Evolutionary conservation across 345 rosid genomes (phyloP), one percentile per base, ranked within the genome.

Genomic region (Cardamine occulta): DNA sequence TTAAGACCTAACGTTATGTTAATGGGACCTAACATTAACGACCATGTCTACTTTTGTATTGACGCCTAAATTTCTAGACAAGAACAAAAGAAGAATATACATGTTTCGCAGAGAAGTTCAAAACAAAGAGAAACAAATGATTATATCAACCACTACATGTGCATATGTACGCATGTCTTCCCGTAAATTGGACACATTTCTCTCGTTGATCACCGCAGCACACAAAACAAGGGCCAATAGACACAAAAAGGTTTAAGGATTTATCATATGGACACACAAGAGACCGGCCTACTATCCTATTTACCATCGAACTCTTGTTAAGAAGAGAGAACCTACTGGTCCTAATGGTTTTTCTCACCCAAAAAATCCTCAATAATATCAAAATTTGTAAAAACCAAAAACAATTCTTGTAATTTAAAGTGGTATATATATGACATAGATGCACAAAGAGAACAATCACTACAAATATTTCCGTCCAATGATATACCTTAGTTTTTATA

Each of bases 41-140:
- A 66, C 9, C 13, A 28, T 11, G 42, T 44, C 55, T 14, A 70
- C 21, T 12, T 69, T 29, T 42, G 23, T 47, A 21, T 39, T 15
- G 34, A 45, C 13, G 66, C 47, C 19, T 57, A 45, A 69, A 7
- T 40, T 56, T 26, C 42, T 56, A 9, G 42, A 56, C 54, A 28
- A 17, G n/a, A n/a, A n/a, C n/a, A 57, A 42, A 29, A 40, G 57
- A 17, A 6, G 3, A 70, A 21, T 47, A 35, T 47, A 47, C 34
- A 29, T 19, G 28, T 72, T 59, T 71, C 14, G 11, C 34, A 51
- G 68, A 49, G 12, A n/a, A 60, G 37, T 60, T 34, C 39, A 24
- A 26, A 53, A 12, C 51, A 55, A 28, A 35, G 44, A 11, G 53
- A 52, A 66, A 32, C 2, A 7, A 47, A 1, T 39, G 44, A 39